A percentile compares a stretch with the other conserved stretches of the same genome.
phyloP scores from a whole-genome alignment of 73 alveolate species.

The Paramecium caudatum region DNA sequence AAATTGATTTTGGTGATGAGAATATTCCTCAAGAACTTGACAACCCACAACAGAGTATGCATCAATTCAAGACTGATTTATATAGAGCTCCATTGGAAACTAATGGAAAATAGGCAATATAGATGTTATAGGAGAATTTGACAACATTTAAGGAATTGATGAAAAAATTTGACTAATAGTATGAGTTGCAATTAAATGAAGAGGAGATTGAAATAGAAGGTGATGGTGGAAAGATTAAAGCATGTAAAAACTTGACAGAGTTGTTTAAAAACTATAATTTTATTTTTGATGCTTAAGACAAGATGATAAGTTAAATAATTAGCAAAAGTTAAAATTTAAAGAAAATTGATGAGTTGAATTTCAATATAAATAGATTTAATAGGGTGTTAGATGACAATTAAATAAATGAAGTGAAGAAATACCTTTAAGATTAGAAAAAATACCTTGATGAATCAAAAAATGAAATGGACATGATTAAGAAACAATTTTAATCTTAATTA shows the following conservation, averaged over 20 bases:
- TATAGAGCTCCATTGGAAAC: constrained; percentile 17
- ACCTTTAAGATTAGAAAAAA: constrained; percentile 22
- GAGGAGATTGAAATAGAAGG: constrained; percentile 43
- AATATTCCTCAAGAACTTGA: constrained; percentile 49
- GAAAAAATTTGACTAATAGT: constrained; percentile 44
- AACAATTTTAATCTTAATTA: constrained; percentile 43
- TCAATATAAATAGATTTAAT: constrained; percentile 43
- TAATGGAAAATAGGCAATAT: constrained; percentile 35
- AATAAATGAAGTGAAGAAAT: constrained; percentile 53
- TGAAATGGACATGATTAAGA: constrained; percentile 63
- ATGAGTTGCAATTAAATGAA: constrained; percentile 12
- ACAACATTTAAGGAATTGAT: constrained; percentile 18
- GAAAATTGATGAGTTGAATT: constrained; percentile 44
- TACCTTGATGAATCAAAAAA: constrained; percentile 52
- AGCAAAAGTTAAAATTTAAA: background rate
- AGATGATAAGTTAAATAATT: constrained; percentile 43
- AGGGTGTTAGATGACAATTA: constrained; percentile 38
- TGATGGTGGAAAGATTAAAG: constrained; percentile 38
- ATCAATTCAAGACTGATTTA: constrained; percentile 46
- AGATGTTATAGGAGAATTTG: constrained; percentile 51
- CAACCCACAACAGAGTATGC: background rate
- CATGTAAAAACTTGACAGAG: constrained; percentile 46
- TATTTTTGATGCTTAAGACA: constrained; percentile 56
- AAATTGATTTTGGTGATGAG: background rate
- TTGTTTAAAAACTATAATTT: constrained; percentile 51